These are phyloP conservation scores for Aspergillus tamarii DNA, from an alignment of 2,329 filamentous ascomycete genomes.

Conservation along the genomic window DNA sequence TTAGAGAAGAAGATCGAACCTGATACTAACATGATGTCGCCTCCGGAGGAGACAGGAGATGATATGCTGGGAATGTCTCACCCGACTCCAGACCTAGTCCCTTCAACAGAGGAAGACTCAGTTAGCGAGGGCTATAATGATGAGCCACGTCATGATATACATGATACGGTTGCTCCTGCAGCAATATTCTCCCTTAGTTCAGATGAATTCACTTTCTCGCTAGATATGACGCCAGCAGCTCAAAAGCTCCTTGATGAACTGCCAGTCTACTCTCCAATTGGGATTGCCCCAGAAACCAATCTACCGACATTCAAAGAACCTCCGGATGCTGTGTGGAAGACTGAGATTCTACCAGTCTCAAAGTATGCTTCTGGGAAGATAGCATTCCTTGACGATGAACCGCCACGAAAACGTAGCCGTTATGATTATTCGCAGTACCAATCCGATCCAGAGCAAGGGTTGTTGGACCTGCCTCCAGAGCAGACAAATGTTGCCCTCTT, in stretches of 20 bases:
- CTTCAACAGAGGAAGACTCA: conserved; percentile 64
- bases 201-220: conserved; percentile 78
- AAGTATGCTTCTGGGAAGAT: conserved; percentile 85
- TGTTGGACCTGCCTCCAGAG: conserved; percentile 64
- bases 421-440: conserved; percentile 79
- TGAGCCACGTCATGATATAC: conserved; percentile 48
- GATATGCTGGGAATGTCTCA: conserved; percentile 45
- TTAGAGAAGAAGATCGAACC: conserved; percentile 26
- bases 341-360: conserved; percentile 78
- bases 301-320: conserved; percentile 61
- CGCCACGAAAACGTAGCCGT: conserved; percentile 76
- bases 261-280: conserved; percentile 72
- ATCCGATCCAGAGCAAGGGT: conserved; percentile 60
- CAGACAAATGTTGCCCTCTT: conserved; percentile 83
- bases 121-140: conserved; percentile 52
- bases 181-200: conserved; percentile 81
- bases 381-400: conserved; percentile 66
- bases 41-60: conserved; percentile 39
- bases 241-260: conserved; percentile 80
- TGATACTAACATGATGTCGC: conserved; percentile 34
- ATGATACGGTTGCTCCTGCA: conserved; percentile 62
- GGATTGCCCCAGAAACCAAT: conserved; percentile 60
- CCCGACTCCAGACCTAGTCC: conserved; percentile 68
- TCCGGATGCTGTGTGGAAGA: conserved; percentile 73
- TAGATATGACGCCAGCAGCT: conserved; percentile 73